A percentile compares a stretch with the other conserved stretches of the same genome.
Evolutionary conservation across 306 rosid species (phyloP).

Genomic region (Glycine soja): DNA sequence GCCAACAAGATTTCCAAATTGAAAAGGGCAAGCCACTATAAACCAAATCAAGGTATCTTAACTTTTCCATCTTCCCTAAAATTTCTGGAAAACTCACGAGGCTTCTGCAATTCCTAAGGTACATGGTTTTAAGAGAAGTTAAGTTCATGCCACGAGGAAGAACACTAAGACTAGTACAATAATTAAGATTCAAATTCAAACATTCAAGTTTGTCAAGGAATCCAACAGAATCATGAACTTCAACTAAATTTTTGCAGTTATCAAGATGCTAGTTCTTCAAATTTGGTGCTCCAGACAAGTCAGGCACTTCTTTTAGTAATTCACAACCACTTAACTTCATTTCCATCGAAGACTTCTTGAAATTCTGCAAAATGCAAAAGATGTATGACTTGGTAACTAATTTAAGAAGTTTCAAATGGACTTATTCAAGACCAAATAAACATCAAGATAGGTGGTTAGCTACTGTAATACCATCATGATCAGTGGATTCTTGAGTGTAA

Average conservation of each 20-base stretch:
- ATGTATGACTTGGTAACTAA: background rate
- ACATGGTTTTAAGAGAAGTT: background rate
- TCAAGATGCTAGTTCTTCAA: background rate
- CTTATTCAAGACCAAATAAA: background rate
- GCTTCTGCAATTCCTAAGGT: background rate
- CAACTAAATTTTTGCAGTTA: background rate
- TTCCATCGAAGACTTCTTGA: background rate
- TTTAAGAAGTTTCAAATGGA: background rate
- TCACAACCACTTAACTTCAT: background rate
- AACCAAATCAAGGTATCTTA: background rate
- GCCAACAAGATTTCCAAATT: slow-evolving; percentile 18
- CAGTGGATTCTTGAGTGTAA: background rate
- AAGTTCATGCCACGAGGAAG: background rate
- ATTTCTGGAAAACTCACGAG: slow-evolving; percentile 16
- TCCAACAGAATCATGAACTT: background rate
- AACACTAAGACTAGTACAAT: background rate
- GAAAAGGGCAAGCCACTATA: slow-evolving; percentile 20
- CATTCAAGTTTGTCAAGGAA: background rate
- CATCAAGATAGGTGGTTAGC: background rate
- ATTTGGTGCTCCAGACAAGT: slow-evolving; percentile 28
- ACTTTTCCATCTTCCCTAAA: slow-evolving; percentile 22
- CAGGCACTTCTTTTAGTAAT: slow-evolving; percentile 4
- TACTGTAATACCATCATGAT: background rate
- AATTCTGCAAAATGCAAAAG: slow-evolving; percentile 29
- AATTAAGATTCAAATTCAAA: background rate